Percentiles rank a stretch among this genome's conserved stretches.
phyloP scores from a whole-genome alignment of 495 filamentous ascomycete genomes.

The Pyronema domesticum region DNA sequence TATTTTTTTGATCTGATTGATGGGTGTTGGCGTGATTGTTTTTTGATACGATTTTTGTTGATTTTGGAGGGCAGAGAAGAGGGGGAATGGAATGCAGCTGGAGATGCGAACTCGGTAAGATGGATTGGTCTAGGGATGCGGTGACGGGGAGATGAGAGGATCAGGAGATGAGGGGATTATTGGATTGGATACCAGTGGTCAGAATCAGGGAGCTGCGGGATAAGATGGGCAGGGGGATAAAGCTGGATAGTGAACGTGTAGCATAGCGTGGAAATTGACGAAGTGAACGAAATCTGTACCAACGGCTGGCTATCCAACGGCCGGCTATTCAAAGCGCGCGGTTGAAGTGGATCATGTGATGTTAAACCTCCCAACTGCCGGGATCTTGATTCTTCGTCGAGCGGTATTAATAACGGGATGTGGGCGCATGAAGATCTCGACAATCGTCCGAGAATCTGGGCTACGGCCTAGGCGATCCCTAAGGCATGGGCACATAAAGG shows the following conservation, averaged over 20 bases:
- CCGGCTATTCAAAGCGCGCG: too few relatives aligned
- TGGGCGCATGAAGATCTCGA: too few relatives aligned
- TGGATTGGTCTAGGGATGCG: slow-evolving; percentile 6
- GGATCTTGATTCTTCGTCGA: too few relatives aligned
- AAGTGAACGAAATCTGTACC: not conserved
- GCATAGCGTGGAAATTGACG: not conserved
- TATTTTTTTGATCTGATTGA: slow-evolving; percentile 4
- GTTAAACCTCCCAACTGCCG: too few relatives aligned
- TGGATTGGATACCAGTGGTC: slow-evolving; percentile 3
- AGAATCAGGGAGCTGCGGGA: too few relatives aligned
- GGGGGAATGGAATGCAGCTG: not conserved
- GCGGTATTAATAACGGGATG: too few relatives aligned
- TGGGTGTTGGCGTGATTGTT: slow-evolving; percentile 2
- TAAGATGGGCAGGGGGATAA: too few relatives aligned
- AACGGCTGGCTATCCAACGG: too few relatives aligned
- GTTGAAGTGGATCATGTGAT: too few relatives aligned
- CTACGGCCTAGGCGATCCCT: too few relatives aligned
- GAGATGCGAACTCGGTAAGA: not conserved
- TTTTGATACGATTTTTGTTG: not conserved
- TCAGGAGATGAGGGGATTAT: slow-evolving; percentile 1
- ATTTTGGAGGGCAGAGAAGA: not conserved
- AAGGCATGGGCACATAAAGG: too few relatives aligned
- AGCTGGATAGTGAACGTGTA: not conserved
- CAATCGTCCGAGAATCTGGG: too few relatives aligned
- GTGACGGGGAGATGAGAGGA: not conserved